Base-by-base conservation (phyloP, 495 filamentous ascomycete genomes). In the Apiosordaria backusii region DNA sequence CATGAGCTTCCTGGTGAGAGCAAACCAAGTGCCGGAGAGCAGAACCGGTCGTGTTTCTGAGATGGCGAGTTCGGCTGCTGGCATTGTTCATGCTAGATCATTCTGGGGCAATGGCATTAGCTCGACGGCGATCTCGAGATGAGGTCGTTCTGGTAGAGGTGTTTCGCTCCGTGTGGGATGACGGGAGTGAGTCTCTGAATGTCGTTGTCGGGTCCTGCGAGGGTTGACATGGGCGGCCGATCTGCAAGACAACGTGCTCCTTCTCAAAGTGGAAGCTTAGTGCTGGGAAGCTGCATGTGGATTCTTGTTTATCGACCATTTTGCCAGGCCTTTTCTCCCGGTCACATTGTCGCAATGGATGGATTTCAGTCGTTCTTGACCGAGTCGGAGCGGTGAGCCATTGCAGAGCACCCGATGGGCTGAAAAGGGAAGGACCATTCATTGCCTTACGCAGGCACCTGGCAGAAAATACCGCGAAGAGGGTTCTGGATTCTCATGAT, bases 381-480 rank as follows among this genome's bases (percentile, higher is more conserved):
- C 27, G 27, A 29, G 27, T 29, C 16, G 35, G 35, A 45, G 35
- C 35, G 35, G 35, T 45, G 35, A 45, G 35, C 6, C 27, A 7
- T 29, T 3, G 27, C 3, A 29, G 7, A 29, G 27, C 27, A 29
- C 7, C 27, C 27, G n/a, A 19, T 55, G 52, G 4, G 18, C 52
- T 55, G 9, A 22, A 55, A 55, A 55, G 52, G 52, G 52, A 55
- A 55, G 52, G 52, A 55, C 52, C 35, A 45, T 45, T n/a, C n/a
- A n/a, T n/a, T n/a, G n/a, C n/a, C n/a, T n/a, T 45, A 45, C 35
- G n/a, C 6, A 45, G 16, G 35, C 35, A 45, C 35, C 35, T 45
- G 35, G 35, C 35, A 45, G 35, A 45, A 45, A 45, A 45, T 45
- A 45, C 35, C 35, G 35, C 35, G 35, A 45, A 18, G 35, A 45